These are phyloP conservation scores for Otatea glauca DNA, from an alignment of 176 grass and related monocot species.

Conservation along the genomic window DNA sequence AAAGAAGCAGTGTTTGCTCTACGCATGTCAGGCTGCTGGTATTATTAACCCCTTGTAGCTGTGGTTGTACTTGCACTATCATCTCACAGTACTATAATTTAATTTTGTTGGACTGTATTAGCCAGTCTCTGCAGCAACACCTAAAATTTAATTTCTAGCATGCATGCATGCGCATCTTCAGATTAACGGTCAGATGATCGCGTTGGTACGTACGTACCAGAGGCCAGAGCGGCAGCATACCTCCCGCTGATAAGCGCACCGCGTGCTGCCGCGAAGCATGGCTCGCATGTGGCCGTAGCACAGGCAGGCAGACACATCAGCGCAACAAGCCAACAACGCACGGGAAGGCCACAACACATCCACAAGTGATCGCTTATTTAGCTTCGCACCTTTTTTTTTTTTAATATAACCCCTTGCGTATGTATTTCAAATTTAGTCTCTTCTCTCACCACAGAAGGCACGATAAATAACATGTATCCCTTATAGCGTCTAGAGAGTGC, in stretches of 20 bases:
- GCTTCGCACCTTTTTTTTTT: no score
- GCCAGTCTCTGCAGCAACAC: neutral
- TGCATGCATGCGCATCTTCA: neutral
- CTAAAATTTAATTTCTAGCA: neutral
- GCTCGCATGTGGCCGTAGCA: conserved; percentile 41
- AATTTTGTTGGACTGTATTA: neutral
- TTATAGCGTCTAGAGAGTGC: fast-evolving
- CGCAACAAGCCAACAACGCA: conserved; percentile 5
- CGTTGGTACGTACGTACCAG: neutral
- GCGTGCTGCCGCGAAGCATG: conserved; percentile 6
- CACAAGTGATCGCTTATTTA: no score
- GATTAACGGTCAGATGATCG: conserved; percentile 1
- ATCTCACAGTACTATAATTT: neutral
- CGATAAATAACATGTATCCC: no score
- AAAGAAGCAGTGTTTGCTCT: neutral
- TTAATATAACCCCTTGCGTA: no score
- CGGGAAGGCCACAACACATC: conserved; percentile 28
- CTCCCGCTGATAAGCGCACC: neutral
- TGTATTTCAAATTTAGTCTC: no score
- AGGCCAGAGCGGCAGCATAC: neutral
- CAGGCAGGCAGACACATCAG: conserved; percentile 24
- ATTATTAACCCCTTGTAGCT: neutral
- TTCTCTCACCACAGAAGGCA: no score
- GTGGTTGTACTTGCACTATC: neutral
- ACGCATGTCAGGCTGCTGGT: neutral